Base-by-base conservation (phyloP, 1,139 yeast genomes). In the Protomyces macrosporus region DNA sequence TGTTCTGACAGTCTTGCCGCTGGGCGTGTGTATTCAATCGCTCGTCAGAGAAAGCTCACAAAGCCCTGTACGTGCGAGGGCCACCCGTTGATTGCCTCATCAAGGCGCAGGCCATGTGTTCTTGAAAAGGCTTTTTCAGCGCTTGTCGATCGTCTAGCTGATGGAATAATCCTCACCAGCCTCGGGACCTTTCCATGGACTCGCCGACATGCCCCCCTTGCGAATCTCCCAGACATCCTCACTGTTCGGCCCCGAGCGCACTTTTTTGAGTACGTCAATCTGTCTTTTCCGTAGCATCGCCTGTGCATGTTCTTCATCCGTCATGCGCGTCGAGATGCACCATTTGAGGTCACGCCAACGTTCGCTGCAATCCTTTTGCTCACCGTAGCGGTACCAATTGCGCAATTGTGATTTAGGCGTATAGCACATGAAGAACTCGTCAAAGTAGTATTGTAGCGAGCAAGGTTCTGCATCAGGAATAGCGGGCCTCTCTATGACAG, bases 371-470 rank as follows among this genome's bases (percentile, higher is more conserved):
- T 55, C 64, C 45, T 64, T 60, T 34, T 58, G 52, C 40, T 55
- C 63, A 3, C 67, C 67, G 42, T 65, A 65, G 6, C 67, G 67
- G 34, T 65, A 65, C 58, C 64, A 65, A 37, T 64, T 55, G n/a
- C 60, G 48, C 16, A 64, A 36, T n/a, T 64, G 67, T 5, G 64
- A 55, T 32, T 57, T 53, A 12, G 62, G 60, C 6, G 66, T 65
- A 39, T 64, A 65, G 42, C 67, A 65, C 67, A 65, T 65, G 55
- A 65, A 60, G 55, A 60, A 57, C n/a, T 59, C 57, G 51, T 65
- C 67, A 56, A 65, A 65, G 55, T 65, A 55, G 45, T 64, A 56
- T 35, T 59, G 63, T 6, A 53, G 33, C 32, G 45, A 36, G 54
- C 65, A 63, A 6, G 64, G 60, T n/a, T 63, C 63, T 23, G 51